Conservation (phyloP, 768 basidiomycete genomes). For the Boletus eberwhitei region DNA sequence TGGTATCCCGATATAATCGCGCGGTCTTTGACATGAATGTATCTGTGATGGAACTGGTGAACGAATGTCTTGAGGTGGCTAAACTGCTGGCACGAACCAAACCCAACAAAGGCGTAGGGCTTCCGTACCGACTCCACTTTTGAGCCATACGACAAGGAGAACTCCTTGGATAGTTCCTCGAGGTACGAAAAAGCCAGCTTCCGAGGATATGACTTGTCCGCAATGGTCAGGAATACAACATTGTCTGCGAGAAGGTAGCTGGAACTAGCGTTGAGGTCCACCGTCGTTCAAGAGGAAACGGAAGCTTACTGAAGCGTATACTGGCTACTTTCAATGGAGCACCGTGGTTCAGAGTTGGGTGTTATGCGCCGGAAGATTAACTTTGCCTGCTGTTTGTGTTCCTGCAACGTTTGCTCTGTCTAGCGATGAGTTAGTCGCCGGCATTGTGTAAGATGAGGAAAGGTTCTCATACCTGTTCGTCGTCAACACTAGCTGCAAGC, state of each 20-base stretch:
- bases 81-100: constrained; percentile 59
- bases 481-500: constrained; percentile 93
- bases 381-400: constrained; percentile 98
- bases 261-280: constrained; percentile 9
- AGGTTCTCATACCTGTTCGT: constrained; percentile 71
- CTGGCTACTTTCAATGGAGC: constrained; percentile 93
- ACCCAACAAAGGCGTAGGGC: constrained; percentile 99
- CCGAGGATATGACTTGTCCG: constrained; percentile 95
- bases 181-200: constrained; percentile 98
- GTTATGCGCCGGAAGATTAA: constrained; percentile 93
- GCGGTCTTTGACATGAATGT: constrained; percentile 99
- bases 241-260: constrained; percentile 95
- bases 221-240: constrained; percentile 92
- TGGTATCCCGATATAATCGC: constrained; percentile 89
- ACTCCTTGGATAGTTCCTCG: constrained; percentile 96
- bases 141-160: constrained; percentile 85
- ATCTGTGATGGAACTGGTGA: constrained; percentile 47
- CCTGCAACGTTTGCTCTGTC: constrained; percentile 92
- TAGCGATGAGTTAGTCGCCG: constrained; percentile 31
- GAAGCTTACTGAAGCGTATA: constrained; percentile 90
- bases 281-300: background rate
- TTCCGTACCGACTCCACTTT: constrained; percentile 91
- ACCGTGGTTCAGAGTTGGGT: constrained; percentile 90
- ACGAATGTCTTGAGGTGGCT: background rate
- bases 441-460: background rate